phyloP scores from a whole-genome alignment of 768 basidiomycete genomes.

The Astraeus odoratus region DNA sequence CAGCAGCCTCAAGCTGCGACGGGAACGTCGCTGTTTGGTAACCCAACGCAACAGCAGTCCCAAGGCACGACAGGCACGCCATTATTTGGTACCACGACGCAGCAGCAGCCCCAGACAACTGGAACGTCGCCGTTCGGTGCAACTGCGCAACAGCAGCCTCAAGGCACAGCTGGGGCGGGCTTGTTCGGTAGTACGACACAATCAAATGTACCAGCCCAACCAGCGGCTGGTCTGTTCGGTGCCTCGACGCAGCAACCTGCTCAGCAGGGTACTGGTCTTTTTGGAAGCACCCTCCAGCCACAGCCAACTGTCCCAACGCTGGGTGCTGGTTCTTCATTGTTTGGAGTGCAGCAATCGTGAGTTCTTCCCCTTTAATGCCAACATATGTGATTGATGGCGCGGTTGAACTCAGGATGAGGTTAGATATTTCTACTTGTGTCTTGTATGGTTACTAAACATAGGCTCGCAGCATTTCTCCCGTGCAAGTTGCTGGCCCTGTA shows the following conservation, averaged over 20 bases:
- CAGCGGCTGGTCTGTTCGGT: constrained; percentile 15
- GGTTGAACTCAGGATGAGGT: constrained; percentile 21
- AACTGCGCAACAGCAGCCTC: constrained; percentile 17
- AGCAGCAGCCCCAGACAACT: not conserved
- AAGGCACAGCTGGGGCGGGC: constrained; percentile 24
- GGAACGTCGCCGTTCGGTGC: constrained; percentile 2
- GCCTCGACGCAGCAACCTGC: constrained; percentile 17
- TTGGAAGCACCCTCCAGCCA: constrained; percentile 16
- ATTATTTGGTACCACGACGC: constrained; percentile 15
- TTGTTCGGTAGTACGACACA: constrained; percentile 26
- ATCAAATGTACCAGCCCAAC: constrained; percentile 9
- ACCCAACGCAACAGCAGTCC: constrained; percentile 11
- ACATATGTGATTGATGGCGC: not conserved
- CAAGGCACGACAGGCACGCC: constrained; percentile 7
- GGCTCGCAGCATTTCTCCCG: constrained; percentile 20
- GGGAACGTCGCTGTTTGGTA: constrained; percentile 30
- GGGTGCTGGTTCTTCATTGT: constrained; percentile 12
- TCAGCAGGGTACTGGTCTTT: constrained; percentile 15
- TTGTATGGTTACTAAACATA: not conserved
- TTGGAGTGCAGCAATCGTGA: constrained; percentile 26
- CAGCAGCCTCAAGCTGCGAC: constrained; percentile 23
- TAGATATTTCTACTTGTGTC: not conserved
- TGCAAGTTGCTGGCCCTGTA: constrained; percentile 22
- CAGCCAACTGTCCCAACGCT: constrained; percentile 3
- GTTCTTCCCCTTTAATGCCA: constrained; percentile 1